Evolutionary conservation across 805 yeast species (phyloP).

Genomic region (Nakazawaea ernobii): DNA sequence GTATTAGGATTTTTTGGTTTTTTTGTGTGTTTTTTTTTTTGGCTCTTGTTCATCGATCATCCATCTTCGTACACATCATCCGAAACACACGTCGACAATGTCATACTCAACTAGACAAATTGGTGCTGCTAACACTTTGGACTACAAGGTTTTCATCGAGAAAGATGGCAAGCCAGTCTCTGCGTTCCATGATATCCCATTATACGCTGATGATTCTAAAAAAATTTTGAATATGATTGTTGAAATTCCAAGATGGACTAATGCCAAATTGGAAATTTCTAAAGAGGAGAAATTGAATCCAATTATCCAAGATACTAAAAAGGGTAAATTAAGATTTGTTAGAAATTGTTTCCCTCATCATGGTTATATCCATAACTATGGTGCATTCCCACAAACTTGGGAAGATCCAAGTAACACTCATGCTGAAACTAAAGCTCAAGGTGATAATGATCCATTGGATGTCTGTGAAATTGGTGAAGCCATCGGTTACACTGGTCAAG

Average conservation of each 20-base stretch:
- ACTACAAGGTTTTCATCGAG: slow-evolving; percentile 87
- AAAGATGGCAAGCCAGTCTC: slow-evolving; percentile 92
- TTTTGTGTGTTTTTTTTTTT: background rate
- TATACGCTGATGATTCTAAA: slow-evolving; percentile 91
- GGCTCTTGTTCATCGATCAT: background rate
- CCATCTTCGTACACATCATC: background rate
- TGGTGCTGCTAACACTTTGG: slow-evolving; percentile 94
- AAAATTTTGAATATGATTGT: slow-evolving; percentile 76
- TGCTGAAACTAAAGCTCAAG: slow-evolving; percentile 63
- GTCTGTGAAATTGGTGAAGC: slow-evolving; percentile 77
- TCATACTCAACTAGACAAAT: slow-evolving; percentile 84
- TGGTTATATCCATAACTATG: slow-evolving; percentile 97
- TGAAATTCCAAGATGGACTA: slow-evolving; percentile 98
- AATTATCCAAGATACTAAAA: slow-evolving; percentile 94
- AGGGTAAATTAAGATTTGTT: slow-evolving; percentile 93
- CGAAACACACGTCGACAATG: slow-evolving; percentile 33
- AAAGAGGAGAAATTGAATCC: slow-evolving; percentile 86
- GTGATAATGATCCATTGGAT: slow-evolving; percentile 85
- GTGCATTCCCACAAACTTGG: slow-evolving; percentile 97
- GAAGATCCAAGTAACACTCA: slow-evolving; percentile 63
- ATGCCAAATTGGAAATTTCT: slow-evolving; percentile 93
- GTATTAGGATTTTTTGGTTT: background rate
- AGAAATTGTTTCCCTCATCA: slow-evolving; percentile 98
- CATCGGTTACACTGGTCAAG: slow-evolving; percentile 62
- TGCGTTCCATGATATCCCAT: slow-evolving; percentile 90